These are phyloP conservation scores for Phtheirospermum japonicum DNA, from an alignment of 257 asterid species.

Conservation along the genomic window DNA sequence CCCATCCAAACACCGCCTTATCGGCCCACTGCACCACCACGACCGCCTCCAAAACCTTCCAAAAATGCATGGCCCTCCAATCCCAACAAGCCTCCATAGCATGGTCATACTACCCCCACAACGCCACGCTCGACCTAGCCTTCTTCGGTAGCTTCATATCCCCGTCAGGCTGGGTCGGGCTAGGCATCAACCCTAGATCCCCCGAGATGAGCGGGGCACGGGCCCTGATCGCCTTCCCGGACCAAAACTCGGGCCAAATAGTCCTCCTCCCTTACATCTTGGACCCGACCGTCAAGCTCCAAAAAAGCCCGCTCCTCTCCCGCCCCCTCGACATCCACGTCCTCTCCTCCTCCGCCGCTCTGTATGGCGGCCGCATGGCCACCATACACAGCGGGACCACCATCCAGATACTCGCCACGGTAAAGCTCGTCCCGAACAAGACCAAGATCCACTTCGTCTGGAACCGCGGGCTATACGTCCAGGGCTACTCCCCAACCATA, in stretches of 20 bases:
- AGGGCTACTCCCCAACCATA: conserved; percentile 91
- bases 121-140: conserved; percentile 72
- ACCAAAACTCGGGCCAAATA: conserved; percentile 83
- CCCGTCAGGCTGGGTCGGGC: conserved; percentile 98
- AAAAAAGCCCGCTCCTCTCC: conserved; percentile 66
- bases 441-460: conserved; percentile 72
- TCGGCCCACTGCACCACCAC: conserved; percentile 58
- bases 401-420: conserved; percentile 58
- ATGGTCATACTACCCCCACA: conserved; percentile 78
- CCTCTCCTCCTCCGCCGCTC: conserved; percentile 62
- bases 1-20: conserved; percentile 26
- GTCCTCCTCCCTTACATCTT: conserved; percentile 77
- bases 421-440: conserved; percentile 57
- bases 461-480: conserved; percentile 88
- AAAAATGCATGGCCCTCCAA: conserved; percentile 67
- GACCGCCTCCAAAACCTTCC: conserved; percentile 50
- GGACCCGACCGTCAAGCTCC: conserved; percentile 73
- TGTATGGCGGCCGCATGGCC: conserved; percentile 89
- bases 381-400: conserved; percentile 73
- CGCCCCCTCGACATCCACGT: conserved; percentile 78
- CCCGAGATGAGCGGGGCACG: conserved; percentile 92
- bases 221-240: conserved; percentile 76
- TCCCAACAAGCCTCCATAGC: conserved; percentile 87
- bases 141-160: conserved; percentile 86
- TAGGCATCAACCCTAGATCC: conserved; percentile 79